These are phyloP conservation scores for Penicillium decumbens DNA, from an alignment of 2,329 filamentous ascomycete genomes.

Conservation along the genomic window DNA sequence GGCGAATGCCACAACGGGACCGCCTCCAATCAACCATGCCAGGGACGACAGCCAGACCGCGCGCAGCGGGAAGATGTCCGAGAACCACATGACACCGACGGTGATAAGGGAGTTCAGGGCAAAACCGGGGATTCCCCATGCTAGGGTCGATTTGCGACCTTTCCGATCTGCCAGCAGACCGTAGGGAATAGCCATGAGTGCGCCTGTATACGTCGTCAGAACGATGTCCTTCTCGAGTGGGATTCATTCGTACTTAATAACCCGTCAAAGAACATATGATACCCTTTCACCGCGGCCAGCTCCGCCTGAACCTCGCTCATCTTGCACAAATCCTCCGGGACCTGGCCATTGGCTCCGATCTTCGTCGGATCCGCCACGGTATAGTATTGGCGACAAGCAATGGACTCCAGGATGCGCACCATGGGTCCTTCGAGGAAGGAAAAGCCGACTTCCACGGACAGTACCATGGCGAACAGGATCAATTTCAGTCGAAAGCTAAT, in stretches of 20 bases:
- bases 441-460: constrained; percentile 44
- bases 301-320: constrained; percentile 47
- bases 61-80: constrained; percentile 42
- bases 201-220: constrained; percentile 28
- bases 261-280: constrained; percentile 48
- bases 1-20: constrained; percentile 45
- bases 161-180: constrained; percentile 48
- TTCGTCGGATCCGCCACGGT: constrained; percentile 40
- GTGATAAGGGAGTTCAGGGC: constrained; percentile 32
- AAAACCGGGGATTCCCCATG: constrained; percentile 42
- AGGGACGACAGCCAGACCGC: constrained; percentile 47
- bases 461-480: constrained; percentile 41
- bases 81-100: constrained; percentile 36
- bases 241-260: constrained; percentile 31
- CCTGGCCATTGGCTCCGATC: constrained; percentile 40
- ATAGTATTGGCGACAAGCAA: constrained; percentile 47
- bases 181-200: constrained; percentile 48
- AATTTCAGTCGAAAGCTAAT: constrained; percentile 38
- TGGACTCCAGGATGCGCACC: constrained; percentile 48
- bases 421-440: constrained; percentile 44
- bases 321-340: constrained; percentile 50
- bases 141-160: constrained; percentile 46
- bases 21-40: constrained; percentile 46
- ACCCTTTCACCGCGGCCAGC: constrained; percentile 49
- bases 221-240: not conserved